Evolutionary conservation across 805 yeast genomes (phyloP), one percentile per base, ranked within the genome.

Genomic region (Lipomyces starkeyi): DNA sequence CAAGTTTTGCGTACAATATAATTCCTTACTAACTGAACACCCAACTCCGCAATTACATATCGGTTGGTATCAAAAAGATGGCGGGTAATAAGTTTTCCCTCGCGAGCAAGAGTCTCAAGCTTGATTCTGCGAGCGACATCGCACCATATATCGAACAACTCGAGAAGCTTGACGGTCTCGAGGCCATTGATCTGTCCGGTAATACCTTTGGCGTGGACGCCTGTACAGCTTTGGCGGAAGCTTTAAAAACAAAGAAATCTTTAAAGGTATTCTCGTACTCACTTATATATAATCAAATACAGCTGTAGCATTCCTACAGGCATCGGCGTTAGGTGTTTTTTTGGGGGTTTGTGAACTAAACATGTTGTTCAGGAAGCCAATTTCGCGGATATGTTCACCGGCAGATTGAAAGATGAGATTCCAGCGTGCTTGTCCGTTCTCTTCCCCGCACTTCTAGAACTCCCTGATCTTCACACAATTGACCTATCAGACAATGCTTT

Each of bases 171-270:
- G 68, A 60, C 7, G 66, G 77, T 66, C 66, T 81, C 83, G 85
- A 84, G 52, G 87, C 86, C 74, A 82, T 93, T 56, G 96, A 92
- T 78, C 83, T 95, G 66, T 88, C 93, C 7, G 99, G 99, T 71
- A 95, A 94, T 81, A 93, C 99, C 37, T 87, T 93, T 71, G 97
- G 98, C 67, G 89, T 93, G 66, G 97, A 88, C 58, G 97, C 98
- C 3, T 90, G 97, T 47, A 83, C 85, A 74, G 85, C 85, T 32
- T 80, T 95, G 61, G 91, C 94, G 52, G 82, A 84, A 58, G 84
- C 86, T 9, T 88, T 70, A 71, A 82, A 67, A 63, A 58, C 77
- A 79, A 74, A 75, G 75, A 63, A 67, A 76, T 82, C 86, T 66
- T 81, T 87, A 74, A 85, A 82, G 69, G 73, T 71, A 40, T 29